These are phyloP conservation scores for Trichosporon sp. DNA, from an alignment of 1,284 basidiomycete species.

Conservation along the genomic window DNA sequence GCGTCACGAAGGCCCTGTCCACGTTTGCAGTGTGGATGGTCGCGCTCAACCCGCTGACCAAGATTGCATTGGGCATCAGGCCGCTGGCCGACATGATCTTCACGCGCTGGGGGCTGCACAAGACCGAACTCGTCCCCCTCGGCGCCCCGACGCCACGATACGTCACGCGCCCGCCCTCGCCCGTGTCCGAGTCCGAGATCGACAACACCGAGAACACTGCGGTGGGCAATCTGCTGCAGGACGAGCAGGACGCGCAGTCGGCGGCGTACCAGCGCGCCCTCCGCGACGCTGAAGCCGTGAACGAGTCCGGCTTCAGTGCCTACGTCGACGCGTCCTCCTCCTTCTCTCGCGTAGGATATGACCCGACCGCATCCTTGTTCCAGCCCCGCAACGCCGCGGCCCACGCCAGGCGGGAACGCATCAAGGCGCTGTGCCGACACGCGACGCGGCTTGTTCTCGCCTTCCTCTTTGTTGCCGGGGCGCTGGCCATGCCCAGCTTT, in stretches of 20 bases:
- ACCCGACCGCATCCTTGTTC: neutral
- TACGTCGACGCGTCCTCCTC: constrained; percentile 6
- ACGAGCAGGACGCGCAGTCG: constrained; percentile 6
- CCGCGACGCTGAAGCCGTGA: neutral
- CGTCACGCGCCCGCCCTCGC: constrained; percentile 37
- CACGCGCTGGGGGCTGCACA: constrained; percentile 45
- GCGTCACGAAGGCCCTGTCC: constrained; percentile 74
- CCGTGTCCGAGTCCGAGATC: constrained; percentile 20
- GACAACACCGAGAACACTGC: neutral
- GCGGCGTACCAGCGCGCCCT: neutral
- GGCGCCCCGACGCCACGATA: constrained; percentile 40
- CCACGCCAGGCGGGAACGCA: constrained; percentile 42
- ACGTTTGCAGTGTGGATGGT: constrained; percentile 81
- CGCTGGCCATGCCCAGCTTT: constrained; percentile 81
- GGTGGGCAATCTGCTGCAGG: constrained; percentile 8
- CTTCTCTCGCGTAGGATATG: neutral
- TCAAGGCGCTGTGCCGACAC: constrained; percentile 61
- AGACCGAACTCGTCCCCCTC: constrained; percentile 46
- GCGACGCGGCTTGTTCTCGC: constrained; percentile 68
- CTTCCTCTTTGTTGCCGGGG: constrained; percentile 66
- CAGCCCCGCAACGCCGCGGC: constrained; percentile 6
- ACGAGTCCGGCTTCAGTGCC: neutral
- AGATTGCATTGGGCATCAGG: constrained; percentile 79
- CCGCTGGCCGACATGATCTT: constrained; percentile 60
- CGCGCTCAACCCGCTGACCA: constrained; percentile 62